phyloP scores from a whole-genome alignment of 1,284 basidiomycete species.

The Ceratorhiza oryzae-sativae region DNA sequence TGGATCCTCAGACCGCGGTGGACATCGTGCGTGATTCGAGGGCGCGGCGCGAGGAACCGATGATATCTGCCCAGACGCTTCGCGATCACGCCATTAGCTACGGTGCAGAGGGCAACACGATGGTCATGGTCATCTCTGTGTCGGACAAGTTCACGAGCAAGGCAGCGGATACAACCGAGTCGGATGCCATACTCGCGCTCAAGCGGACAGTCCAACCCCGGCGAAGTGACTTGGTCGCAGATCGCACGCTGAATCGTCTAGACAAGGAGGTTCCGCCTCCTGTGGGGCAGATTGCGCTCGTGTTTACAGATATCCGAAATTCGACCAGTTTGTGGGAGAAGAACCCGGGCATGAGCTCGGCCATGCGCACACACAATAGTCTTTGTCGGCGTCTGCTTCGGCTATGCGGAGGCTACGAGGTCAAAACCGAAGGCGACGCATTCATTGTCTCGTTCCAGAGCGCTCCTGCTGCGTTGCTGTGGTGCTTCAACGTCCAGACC shows the following conservation, averaged over 20 bases:
- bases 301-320: constrained; percentile 98
- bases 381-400: constrained; percentile 88
- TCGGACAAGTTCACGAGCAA: constrained; percentile 75
- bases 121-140: constrained; percentile 97
- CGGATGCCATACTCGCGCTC: constrained; percentile 43
- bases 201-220: constrained; percentile 45
- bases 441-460: constrained; percentile 99
- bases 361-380: constrained; percentile 91
- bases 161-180: constrained; percentile 47
- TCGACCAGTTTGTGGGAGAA: constrained; percentile 98
- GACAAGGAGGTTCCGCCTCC: constrained; percentile 88
- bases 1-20: constrained; percentile 95
- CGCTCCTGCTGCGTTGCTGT: constrained; percentile 86
- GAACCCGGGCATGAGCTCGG: constrained; percentile 94
- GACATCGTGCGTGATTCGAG: constrained; percentile 79
- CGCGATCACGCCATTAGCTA: constrained; percentile 97
- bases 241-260: constrained; percentile 62
- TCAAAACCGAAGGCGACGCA: constrained; percentile 99
- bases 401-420: constrained; percentile 96
- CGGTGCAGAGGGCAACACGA: constrained; percentile 91
- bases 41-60: constrained; percentile 85
- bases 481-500: constrained; percentile 90
- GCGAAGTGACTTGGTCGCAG: constrained; percentile 51
- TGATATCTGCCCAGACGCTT: constrained; percentile 97
- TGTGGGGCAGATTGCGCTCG: constrained; percentile 87